Evolutionary conservation across 2,329 filamentous ascomycete genomes (phyloP).

Genomic region (Phyllosticta paracitricarpa): DNA sequence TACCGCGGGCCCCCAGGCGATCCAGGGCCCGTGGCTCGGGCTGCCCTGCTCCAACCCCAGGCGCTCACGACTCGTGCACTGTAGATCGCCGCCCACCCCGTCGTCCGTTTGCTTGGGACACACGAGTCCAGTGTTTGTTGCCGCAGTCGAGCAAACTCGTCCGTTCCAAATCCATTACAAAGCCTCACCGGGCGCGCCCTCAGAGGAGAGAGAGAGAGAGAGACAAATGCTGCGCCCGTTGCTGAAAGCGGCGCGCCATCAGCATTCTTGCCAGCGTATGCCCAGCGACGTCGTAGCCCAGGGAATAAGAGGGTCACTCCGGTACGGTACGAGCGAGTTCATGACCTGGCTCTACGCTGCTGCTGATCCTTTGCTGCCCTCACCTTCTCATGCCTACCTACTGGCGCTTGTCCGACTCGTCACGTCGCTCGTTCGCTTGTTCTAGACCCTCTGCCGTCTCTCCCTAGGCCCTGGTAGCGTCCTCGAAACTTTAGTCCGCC

Average conservation of each 20-base stretch:
- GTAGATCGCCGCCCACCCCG: not conserved
- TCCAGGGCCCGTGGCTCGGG: too few relatives aligned
- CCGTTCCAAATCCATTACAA: too few relatives aligned
- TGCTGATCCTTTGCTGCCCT: not conserved
- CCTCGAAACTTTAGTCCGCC: not conserved
- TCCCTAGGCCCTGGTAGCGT: not conserved
- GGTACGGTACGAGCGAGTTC: not conserved
- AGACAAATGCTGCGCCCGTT: not conserved
- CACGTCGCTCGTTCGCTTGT: not conserved
- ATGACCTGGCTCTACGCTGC: not conserved
- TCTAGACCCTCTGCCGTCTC: not conserved
- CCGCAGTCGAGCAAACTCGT: too few relatives aligned
- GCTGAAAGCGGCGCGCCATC: not conserved
- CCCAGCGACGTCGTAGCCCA: not conserved
- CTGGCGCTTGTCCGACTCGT: not conserved
- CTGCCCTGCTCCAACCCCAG: not conserved
- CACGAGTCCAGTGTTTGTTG: too few relatives aligned
- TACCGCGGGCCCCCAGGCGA: not conserved
- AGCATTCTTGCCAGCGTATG: too few relatives aligned
- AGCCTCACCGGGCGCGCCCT: too few relatives aligned
- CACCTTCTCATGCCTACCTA: not conserved
- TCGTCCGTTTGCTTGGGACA: too few relatives aligned
- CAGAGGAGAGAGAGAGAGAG: not conserved
- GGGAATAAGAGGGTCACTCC: not conserved
- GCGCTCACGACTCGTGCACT: not conserved